Conservation (phyloP, 148 eudicot genomes). For the Arbutus unedo region DNA sequence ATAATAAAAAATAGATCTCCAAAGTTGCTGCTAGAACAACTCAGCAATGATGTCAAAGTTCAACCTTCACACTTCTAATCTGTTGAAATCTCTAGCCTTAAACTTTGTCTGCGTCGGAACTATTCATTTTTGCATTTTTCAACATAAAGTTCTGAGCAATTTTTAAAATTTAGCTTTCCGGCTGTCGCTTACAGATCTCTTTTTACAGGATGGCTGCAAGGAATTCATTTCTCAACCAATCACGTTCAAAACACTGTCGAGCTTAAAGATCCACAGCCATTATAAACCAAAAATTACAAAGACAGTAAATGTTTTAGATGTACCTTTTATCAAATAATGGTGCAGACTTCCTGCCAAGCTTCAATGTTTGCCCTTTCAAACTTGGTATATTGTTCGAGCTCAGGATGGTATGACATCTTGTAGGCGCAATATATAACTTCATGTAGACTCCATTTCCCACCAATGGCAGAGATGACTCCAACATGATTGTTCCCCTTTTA, state of each 20-base stretch:
- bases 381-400: conserved; percentile 19
- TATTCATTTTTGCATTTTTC: background rate
- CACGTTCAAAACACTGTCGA: background rate
- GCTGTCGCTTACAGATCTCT: background rate
- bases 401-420: conserved; percentile 17
- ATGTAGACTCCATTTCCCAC: conserved; percentile 24
- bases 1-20: background rate
- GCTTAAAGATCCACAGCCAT: background rate
- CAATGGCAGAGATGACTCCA: conserved; percentile 26
- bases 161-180: background rate
- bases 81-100: background rate
- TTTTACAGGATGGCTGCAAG: background rate
- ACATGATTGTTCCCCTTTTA: conserved; percentile 19
- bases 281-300: background rate
- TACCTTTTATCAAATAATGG: conserved; percentile 36
- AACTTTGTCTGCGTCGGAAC: background rate
- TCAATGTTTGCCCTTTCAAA: conserved; percentile 24
- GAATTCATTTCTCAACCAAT: background rate
- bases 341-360: conserved; percentile 18
- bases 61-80: background rate
- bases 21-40: background rate
- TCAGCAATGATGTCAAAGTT: background rate
- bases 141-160: background rate
- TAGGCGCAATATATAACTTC: conserved; percentile 24
- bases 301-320: conserved; percentile 5